phyloP scores from a whole-genome alignment of 306 rosid genomes.

The Lathyrus aphaca region DNA sequence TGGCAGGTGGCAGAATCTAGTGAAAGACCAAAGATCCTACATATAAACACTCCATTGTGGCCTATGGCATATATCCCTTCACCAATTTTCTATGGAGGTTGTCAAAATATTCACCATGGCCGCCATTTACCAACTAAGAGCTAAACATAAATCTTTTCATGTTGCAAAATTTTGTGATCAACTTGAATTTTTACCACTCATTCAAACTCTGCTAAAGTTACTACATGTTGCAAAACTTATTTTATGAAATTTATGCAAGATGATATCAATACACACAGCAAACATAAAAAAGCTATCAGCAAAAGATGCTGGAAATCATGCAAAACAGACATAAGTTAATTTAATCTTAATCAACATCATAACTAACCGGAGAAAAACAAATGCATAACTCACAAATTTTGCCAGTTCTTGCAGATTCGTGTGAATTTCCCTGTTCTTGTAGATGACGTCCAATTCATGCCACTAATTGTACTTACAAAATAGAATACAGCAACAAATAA shows the following conservation, averaged over 20 bases:
- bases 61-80: background rate
- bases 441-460: constrained; percentile 30
- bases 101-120: background rate
- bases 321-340: constrained; percentile 27
- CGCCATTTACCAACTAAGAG: background rate
- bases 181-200: constrained; percentile 5
- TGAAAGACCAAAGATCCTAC: background rate
- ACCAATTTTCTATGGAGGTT: background rate
- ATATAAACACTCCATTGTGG: background rate
- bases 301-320: constrained; percentile 32
- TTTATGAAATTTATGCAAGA: constrained; percentile 22
- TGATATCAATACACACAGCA: constrained; percentile 21
- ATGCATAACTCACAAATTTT: constrained; percentile 35
- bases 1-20: background rate
- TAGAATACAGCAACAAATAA: constrained; percentile 37
- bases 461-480: constrained; percentile 28
- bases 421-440: constrained; percentile 26
- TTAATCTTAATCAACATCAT: constrained; percentile 18
- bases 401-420: constrained; percentile 30
- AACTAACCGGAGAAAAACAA: background rate
- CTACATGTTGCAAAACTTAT: constrained; percentile 31
- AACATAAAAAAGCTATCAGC: constrained; percentile 6
- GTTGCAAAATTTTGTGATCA: constrained; percentile 26
- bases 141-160: constrained; percentile 26
- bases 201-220: constrained; percentile 28